phyloP scores from a whole-genome alignment of 192 early-diverging fungal species.

The Anaeromyces robustus region DNA sequence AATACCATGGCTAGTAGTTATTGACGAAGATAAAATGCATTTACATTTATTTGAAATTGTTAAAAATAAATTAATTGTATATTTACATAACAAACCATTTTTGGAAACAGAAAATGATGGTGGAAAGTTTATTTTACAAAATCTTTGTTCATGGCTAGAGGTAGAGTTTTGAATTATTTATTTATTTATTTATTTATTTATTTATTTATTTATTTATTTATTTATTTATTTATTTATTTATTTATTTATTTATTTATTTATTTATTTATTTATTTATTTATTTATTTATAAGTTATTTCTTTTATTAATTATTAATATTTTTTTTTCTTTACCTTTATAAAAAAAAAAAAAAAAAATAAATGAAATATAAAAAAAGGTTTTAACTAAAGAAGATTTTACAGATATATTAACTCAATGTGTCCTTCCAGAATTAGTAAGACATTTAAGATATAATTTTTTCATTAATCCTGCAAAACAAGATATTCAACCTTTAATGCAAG shows the following conservation, averaged over 20 bases:
- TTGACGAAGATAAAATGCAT: neutral
- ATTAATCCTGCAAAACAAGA: slow-evolving; percentile 62
- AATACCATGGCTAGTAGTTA: neutral
- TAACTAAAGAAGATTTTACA: neutral
- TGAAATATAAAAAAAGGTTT: too few relatives aligned
- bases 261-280: neutral
- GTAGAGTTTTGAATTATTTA: neutral
- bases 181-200: too few relatives aligned
- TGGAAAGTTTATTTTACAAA: neutral
- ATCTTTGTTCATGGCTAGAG: neutral
- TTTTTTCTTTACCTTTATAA: too few relatives aligned
- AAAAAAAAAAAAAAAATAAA: too few relatives aligned
- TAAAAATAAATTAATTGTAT: neutral
- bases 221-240: too few relatives aligned
- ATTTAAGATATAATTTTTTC: slow-evolving; percentile 39
- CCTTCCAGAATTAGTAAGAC: slow-evolving; percentile 50
- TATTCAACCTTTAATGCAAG: slow-evolving; percentile 38
- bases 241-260: too few relatives aligned
- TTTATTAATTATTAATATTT: neutral
- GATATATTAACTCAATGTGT: neutral
- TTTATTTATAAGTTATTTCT: neutral
- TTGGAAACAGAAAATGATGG: neutral
- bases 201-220: too few relatives aligned
- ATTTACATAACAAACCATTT: neutral
- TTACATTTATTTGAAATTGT: neutral